Percentiles rank a stretch among this genome's conserved stretches.
Conservation (phyloP, 2,329 filamentous ascomycete species). For the Fusarium chaquense region DNA sequence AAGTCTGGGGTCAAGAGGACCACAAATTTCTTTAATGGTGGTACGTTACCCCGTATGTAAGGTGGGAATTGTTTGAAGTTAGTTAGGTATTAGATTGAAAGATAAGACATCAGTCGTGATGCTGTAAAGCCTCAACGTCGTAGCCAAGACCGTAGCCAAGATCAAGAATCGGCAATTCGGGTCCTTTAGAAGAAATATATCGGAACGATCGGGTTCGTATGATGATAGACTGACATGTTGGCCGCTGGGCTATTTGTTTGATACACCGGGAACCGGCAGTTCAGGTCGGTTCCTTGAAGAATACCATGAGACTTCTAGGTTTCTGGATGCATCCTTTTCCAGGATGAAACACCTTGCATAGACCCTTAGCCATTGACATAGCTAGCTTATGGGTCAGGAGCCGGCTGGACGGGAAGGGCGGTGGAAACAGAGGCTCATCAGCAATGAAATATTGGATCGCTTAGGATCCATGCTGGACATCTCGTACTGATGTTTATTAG, state of each 20-base stretch:
- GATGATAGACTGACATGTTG: slow-evolving; percentile 22
- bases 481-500: slow-evolving; percentile 24
- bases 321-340: slow-evolving; percentile 13
- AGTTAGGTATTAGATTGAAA: slow-evolving; percentile 9
- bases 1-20: slow-evolving; percentile 30
- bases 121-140: background rate
- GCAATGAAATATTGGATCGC: slow-evolving; percentile 14
- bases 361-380: slow-evolving; percentile 2
- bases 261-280: slow-evolving; percentile 39
- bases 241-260: slow-evolving; percentile 27
- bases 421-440: slow-evolving; percentile 5
- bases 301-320: background rate
- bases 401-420: slow-evolving; percentile 37
- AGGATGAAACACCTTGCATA: slow-evolving; percentile 2
- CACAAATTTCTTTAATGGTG: slow-evolving; percentile 11
- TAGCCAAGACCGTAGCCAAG: background rate
- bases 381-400: slow-evolving; percentile 5
- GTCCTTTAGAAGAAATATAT: background rate
- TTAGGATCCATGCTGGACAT: slow-evolving; percentile 27
- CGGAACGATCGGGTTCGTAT: slow-evolving; percentile 7
- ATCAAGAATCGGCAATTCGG: background rate
- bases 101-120: background rate
- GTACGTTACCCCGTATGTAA: slow-evolving; percentile 5
- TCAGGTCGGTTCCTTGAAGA: slow-evolving; percentile 19
- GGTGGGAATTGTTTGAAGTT: slow-evolving; percentile 27